These are phyloP conservation scores for Tulasnella sp. DNA, from an alignment of 768 basidiomycete genomes.

Conservation along the genomic window DNA sequence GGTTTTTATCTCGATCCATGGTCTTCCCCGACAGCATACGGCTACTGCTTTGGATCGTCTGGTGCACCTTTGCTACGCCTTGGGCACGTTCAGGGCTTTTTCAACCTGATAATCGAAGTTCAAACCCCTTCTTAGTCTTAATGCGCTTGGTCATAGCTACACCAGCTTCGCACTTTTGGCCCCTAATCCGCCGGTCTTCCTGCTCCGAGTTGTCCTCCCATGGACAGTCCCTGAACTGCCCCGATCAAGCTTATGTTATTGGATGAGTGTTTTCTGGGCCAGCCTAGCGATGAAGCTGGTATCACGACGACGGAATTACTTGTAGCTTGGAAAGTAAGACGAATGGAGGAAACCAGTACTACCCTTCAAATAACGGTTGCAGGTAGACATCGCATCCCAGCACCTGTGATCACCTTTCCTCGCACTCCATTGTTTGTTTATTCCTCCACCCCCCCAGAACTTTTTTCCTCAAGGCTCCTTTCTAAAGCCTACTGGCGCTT, in stretches of 20 bases:
- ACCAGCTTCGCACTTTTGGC: not conserved
- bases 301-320: not conserved
- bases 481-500: not conserved
- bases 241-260: not conserved
- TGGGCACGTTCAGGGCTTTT: not conserved
- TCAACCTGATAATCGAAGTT: not conserved
- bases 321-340: not conserved
- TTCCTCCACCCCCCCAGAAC: not conserved
- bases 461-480: not conserved
- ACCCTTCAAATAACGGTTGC: not conserved
- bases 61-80: not conserved
- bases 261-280: not conserved
- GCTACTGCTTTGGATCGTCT: not conserved
- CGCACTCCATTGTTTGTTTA: not conserved
- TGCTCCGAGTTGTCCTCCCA: not conserved
- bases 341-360: not conserved
- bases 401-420: not conserved
- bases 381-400: not conserved
- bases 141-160: not conserved
- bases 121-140: not conserved
- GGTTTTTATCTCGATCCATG: not conserved
- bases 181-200: not conserved
- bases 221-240: not conserved
- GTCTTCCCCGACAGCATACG: not conserved
- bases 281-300: not conserved